These are phyloP conservation scores for Zymoseptoria pseudotritici DNA, from an alignment of 2,329 filamentous ascomycete species.

Conservation along the genomic window DNA sequence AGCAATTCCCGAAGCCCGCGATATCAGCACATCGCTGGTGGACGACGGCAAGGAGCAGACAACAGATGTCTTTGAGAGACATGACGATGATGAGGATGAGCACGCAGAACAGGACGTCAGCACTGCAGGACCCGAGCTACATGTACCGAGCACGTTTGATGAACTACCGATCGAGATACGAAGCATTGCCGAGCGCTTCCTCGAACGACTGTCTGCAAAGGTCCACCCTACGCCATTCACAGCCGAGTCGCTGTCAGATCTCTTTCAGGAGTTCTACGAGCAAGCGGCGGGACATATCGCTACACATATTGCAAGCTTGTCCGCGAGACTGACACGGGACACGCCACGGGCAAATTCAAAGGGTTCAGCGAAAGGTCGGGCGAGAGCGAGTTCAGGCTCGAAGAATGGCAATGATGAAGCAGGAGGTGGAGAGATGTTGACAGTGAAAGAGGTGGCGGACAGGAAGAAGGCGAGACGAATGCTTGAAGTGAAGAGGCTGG, in stretches of 20 bases:
- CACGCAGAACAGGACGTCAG: constrained; percentile 23
- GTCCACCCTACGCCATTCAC: constrained; percentile 76
- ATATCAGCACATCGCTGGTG: constrained; percentile 31
- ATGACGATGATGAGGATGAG: constrained; percentile 27
- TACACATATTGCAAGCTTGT: constrained; percentile 76
- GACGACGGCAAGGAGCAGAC: constrained; percentile 27
- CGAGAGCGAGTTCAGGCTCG: constrained; percentile 32
- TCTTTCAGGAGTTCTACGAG: constrained; percentile 92
- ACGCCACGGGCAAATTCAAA: constrained; percentile 52
- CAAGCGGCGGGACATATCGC: constrained; percentile 73
- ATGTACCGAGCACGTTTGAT: constrained; percentile 62
- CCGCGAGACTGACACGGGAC: constrained; percentile 65
- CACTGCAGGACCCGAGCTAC: constrained; percentile 24
- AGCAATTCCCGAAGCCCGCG: constrained; percentile 38
- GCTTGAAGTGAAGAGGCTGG: constrained; percentile 67
- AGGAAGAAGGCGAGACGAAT: constrained; percentile 69
- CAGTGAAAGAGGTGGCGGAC: constrained; percentile 72
- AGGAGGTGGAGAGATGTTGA: constrained; percentile 63
- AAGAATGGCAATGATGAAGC: constrained; percentile 34
- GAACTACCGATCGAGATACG: constrained; percentile 91
- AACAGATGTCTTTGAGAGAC: constrained; percentile 37
- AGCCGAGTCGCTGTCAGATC: constrained; percentile 71
- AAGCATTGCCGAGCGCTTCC: constrained; percentile 84
- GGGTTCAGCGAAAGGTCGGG: constrained; percentile 43
- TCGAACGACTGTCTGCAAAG: constrained; percentile 81